These are phyloP conservation scores for Annulohypoxylon stygium DNA, from an alignment of 495 filamentous ascomycete species.

Conservation along the genomic window DNA sequence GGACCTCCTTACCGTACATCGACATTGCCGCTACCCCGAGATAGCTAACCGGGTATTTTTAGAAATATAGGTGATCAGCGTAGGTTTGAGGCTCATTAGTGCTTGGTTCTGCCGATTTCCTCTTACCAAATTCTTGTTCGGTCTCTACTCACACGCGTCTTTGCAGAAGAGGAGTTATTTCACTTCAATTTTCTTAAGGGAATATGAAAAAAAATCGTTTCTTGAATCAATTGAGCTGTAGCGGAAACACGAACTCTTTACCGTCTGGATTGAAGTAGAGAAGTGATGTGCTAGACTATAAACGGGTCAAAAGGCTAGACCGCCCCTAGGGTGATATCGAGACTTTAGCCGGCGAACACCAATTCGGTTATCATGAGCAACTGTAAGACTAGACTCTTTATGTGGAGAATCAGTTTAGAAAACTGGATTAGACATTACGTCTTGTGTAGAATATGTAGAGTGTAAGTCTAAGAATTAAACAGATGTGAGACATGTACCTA, in stretches of 20 bases:
- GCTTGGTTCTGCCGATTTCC: not conserved
- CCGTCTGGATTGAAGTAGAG: conserved; percentile 15
- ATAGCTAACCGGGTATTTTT: conserved; percentile 40
- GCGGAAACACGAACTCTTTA: not conserved
- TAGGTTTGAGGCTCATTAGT: conserved; percentile 24
- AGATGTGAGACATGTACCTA: too few species aligned
- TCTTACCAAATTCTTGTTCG: not conserved
- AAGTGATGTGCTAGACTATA: conserved; percentile 9
- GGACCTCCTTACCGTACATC: conserved; percentile 44
- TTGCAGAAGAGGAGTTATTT: not conserved
- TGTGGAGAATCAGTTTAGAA: conserved; percentile 33
- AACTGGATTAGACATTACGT: not conserved
- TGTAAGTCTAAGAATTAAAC: not conserved
- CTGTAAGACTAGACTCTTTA: not conserved
- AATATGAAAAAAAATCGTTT: not conserved
- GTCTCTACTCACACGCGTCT: not conserved
- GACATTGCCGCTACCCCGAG: conserved; percentile 46
- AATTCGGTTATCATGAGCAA: conserved; percentile 32
- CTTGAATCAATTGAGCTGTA: not conserved
- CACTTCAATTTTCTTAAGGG: not conserved
- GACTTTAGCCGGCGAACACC: conserved; percentile 43
- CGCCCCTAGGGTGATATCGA: conserved; percentile 36
- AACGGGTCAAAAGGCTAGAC: conserved; percentile 29
- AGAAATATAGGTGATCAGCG: conserved; percentile 5
- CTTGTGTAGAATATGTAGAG: not conserved